Evolutionary conservation across 1,284 basidiomycete species (phyloP), one percentile per base, ranked within the genome.

Genomic region (Malassezia cuniculi): DNA sequence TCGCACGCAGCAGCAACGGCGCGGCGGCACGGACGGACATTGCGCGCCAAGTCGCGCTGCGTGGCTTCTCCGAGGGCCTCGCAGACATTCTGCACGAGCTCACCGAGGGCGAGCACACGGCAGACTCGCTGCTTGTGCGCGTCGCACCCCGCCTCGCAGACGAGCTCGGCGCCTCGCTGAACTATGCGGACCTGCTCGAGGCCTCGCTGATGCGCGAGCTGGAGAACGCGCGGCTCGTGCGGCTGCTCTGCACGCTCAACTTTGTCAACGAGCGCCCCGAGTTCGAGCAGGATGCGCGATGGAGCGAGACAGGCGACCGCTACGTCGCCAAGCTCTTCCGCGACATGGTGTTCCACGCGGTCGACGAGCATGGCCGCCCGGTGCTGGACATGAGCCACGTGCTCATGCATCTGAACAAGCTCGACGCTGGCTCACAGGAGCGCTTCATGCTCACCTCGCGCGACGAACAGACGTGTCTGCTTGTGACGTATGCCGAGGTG

Each of bases 261-360:
- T 95, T 95, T 69, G 94, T 99, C 71, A 94, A 95, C 68, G 93
- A 99, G 67, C 76, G 93, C 12, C 90, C 90, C 8, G 90, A 95
- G 83, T 90, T 59, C 49, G 41, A 90, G 35, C 80, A 84, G 37
- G 90, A 95, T 63, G 78, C 85, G 2, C 76, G 87, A 8, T 97
- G 90, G 90, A 87, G 87, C 6, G 93, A 97, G 67, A 94, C 90
- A 2, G 93, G 93, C 10, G 93, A 99, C 64, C 75, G 89, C 43
- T 97, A 99, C 67, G 85, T 97, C 58, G 77, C 97, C 73, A 94
- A 93, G 73, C 76, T 99, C 34, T 97, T 99, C 76, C 77, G 93
- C 19, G 93, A 99, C 70, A 89, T 85, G 60, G 87, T 97, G 29
- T 99, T 99, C 71, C 93, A 99, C 67, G 85, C 90, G 59, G 81